phyloP scores from a whole-genome alignment of 495 filamentous ascomycete genomes.

The Penicillium goetzii region DNA sequence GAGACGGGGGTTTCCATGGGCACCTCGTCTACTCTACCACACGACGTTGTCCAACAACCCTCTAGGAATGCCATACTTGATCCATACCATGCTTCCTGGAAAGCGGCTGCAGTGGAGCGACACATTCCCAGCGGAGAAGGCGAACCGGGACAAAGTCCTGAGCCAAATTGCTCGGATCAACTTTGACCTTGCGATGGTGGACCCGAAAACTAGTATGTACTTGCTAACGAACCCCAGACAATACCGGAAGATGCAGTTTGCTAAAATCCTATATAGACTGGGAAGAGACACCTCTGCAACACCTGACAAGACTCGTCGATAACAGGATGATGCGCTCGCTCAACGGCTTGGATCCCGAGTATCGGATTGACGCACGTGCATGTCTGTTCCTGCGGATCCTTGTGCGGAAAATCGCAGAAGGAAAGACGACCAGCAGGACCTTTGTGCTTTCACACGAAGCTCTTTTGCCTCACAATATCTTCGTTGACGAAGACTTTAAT shows the following conservation, averaged over 20 bases:
- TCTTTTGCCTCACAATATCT: background rate
- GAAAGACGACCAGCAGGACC: background rate
- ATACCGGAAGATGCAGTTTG: background rate
- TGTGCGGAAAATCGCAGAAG: background rate
- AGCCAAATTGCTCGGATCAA: constrained; percentile 2
- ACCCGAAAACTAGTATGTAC: background rate
- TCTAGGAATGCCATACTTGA: background rate
- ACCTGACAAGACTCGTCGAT: background rate
- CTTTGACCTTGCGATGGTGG: background rate
- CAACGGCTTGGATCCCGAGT: background rate
- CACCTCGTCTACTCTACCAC: background rate
- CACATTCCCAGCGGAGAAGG: background rate
- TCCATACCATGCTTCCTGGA: background rate
- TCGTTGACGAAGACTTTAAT: constrained; percentile 7
- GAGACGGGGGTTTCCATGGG: background rate
- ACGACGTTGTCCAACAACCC: background rate
- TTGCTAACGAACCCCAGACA: background rate
- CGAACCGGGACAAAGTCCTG: background rate
- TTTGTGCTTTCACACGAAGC: background rate
- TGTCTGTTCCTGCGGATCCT: constrained; percentile 2
- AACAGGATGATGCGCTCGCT: background rate
- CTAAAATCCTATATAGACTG: background rate
- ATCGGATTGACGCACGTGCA: too few species aligned
- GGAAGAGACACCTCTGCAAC: background rate
- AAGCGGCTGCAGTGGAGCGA: background rate